phyloP scores from a whole-genome alignment of 2,329 filamentous ascomycete species.

The Fusarium odoratissimum region DNA sequence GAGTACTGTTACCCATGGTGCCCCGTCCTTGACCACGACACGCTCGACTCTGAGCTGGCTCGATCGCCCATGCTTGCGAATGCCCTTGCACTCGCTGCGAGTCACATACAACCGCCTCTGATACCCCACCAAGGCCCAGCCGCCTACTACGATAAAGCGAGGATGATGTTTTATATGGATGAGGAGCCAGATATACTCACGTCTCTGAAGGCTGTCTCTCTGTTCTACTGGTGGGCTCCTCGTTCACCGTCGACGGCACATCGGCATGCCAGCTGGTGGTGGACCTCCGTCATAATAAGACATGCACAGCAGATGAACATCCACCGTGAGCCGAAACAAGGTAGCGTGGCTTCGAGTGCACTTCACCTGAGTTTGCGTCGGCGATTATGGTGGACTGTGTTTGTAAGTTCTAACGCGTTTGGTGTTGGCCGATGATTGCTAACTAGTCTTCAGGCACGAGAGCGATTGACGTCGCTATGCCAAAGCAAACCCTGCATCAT shows the following conservation, averaged over 20 bases:
- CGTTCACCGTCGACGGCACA: slow-evolving; percentile 52
- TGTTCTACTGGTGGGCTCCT: slow-evolving; percentile 60
- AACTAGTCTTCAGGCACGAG: slow-evolving; percentile 14
- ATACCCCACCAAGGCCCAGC: slow-evolving; percentile 53
- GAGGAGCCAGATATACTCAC: slow-evolving; percentile 53
- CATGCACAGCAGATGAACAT: slow-evolving; percentile 58
- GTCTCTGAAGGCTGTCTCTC: slow-evolving; percentile 50
- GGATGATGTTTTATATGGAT: slow-evolving; percentile 55
- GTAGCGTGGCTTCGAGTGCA: neutral
- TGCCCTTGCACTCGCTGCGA: slow-evolving; percentile 54
- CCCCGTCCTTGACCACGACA: slow-evolving; percentile 52
- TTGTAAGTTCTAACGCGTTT: slow-evolving; percentile 11
- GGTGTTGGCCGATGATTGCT: too few relatives aligned
- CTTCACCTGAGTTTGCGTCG: slow-evolving; percentile 26
- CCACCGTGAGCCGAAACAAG: slow-evolving; percentile 52
- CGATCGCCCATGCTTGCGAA: slow-evolving; percentile 52
- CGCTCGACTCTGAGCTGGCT: slow-evolving; percentile 46
- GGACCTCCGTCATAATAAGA: slow-evolving; percentile 57
- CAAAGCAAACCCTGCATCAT: slow-evolving; percentile 58
- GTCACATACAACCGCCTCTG: slow-evolving; percentile 56
- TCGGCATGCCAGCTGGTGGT: slow-evolving; percentile 58
- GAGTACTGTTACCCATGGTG: slow-evolving; percentile 58
- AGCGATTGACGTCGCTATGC: slow-evolving; percentile 53
- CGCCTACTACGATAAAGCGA: slow-evolving; percentile 54
- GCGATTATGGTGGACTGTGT: slow-evolving; percentile 38